Conservation (phyloP, 306 rosid species). For the Prinsepia uniflora region DNA sequence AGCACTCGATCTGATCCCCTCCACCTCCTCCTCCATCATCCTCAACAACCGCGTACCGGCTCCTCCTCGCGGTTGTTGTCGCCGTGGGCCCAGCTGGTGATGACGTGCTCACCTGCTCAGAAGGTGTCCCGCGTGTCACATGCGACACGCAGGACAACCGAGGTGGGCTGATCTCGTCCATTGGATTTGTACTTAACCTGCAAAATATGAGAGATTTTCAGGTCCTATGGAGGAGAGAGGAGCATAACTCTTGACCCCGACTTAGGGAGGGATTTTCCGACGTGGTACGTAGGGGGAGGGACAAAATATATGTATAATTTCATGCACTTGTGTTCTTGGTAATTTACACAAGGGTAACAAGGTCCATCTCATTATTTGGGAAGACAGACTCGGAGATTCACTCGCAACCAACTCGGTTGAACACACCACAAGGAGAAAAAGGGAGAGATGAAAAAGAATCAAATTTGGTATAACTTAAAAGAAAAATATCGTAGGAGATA, state of each 20-base stretch:
- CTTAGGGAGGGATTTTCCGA: background rate
- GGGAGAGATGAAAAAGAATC: too few species aligned
- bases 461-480: too few species aligned
- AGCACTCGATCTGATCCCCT: conserved; percentile 51
- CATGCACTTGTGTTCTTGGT: conserved; percentile 10
- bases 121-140: background rate
- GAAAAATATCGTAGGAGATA: too few species aligned
- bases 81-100: background rate
- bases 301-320: background rate
- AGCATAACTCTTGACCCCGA: background rate
- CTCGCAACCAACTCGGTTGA: too few species aligned
- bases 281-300: background rate
- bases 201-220: background rate
- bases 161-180: background rate
- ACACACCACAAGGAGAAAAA: too few species aligned
- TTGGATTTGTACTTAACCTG: conserved; percentile 6
- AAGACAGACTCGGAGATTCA: background rate
- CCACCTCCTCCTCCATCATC: conserved; percentile 17
- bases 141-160: background rate
- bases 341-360: conserved; percentile 8
- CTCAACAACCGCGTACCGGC: background rate
- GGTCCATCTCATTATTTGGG: background rate
- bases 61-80: background rate
- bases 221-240: background rate
- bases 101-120: background rate